Evolutionary conservation across 805 yeast genomes (phyloP).

Genomic region (Starmerella apicola): DNA sequence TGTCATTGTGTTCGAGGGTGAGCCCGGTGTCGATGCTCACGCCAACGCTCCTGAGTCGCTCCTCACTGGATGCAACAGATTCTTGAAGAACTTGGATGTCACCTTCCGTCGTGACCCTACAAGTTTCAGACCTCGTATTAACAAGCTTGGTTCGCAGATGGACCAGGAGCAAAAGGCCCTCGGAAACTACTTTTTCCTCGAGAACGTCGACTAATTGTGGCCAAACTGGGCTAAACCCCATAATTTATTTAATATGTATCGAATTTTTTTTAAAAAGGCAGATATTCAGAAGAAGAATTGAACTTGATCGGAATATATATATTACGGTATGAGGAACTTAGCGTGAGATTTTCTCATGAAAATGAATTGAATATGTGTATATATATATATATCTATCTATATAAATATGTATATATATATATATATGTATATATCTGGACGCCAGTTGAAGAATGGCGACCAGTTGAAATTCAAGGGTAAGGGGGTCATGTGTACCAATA

Average conservation of each 20-base stretch:
- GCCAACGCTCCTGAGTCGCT: conserved; percentile 88
- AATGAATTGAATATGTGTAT: too few species aligned
- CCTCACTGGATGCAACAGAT: conserved; percentile 92
- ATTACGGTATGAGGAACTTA: too few species aligned
- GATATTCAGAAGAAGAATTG: neutral
- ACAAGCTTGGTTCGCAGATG: conserved; percentile 95
- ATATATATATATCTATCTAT: too few species aligned
- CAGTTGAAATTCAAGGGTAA: too few species aligned
- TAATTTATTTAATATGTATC: neutral
- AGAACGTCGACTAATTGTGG: conserved; percentile 35
- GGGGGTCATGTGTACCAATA: too few species aligned
- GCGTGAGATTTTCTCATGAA: too few species aligned
- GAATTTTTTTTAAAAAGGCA: neutral
- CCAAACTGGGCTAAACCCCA: neutral
- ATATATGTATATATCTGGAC: too few species aligned
- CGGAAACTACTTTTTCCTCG: conserved; percentile 96
- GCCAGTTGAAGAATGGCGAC: too few species aligned
- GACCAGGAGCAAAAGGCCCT: conserved; percentile 89
- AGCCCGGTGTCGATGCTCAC: conserved; percentile 70
- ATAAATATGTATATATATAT: too few species aligned
- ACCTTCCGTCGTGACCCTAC: conserved; percentile 99
- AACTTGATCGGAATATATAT: too few species aligned
- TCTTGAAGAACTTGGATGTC: conserved; percentile 92
- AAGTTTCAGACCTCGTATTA: conserved; percentile 96
- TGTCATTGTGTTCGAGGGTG: conserved; percentile 96